Evolutionary conservation across 2,329 filamentous ascomycete species (phyloP).

Genomic region (Colletotrichum magnum): DNA sequence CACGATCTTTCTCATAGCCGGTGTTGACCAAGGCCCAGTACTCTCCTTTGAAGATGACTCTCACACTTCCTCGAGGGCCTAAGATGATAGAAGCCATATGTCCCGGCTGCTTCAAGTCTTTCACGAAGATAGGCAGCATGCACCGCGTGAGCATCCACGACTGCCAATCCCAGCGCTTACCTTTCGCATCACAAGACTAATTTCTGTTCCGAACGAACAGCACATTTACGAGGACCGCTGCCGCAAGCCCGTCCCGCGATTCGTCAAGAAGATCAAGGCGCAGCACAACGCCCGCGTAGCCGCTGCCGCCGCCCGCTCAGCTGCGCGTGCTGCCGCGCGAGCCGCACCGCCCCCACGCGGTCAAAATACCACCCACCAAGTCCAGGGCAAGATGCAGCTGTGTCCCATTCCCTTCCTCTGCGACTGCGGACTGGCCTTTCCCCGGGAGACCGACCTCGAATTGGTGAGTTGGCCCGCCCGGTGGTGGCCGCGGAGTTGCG

Average conservation of each 20-base stretch:
- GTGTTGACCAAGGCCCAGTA: neutral
- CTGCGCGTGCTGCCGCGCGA: slow-evolving; percentile 20
- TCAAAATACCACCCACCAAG: neutral
- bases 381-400: neutral
- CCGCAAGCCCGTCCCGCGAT: slow-evolving; percentile 22
- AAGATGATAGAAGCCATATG: slow-evolving; percentile 31
- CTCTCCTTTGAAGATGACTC: neutral
- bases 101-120: slow-evolving; percentile 26
- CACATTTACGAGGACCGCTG: slow-evolving; percentile 29
- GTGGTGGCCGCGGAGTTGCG: neutral
- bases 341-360: slow-evolving; percentile 3
- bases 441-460: neutral
- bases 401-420: neutral
- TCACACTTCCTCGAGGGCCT: slow-evolving; percentile 9
- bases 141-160: slow-evolving; percentile 16
- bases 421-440: neutral
- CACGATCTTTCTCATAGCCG: neutral
- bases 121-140: slow-evolving; percentile 32
- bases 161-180: neutral
- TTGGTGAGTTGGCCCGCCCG: neutral
- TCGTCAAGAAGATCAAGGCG: slow-evolving; percentile 25
- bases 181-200: neutral
- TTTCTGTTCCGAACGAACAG: neutral
- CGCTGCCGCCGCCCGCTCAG: slow-evolving; percentile 24
- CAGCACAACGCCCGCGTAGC: slow-evolving; percentile 25